Evolutionary conservation across 2,329 filamentous ascomycete species (phyloP).

Genomic region (Diaporthe citrichinensis): DNA sequence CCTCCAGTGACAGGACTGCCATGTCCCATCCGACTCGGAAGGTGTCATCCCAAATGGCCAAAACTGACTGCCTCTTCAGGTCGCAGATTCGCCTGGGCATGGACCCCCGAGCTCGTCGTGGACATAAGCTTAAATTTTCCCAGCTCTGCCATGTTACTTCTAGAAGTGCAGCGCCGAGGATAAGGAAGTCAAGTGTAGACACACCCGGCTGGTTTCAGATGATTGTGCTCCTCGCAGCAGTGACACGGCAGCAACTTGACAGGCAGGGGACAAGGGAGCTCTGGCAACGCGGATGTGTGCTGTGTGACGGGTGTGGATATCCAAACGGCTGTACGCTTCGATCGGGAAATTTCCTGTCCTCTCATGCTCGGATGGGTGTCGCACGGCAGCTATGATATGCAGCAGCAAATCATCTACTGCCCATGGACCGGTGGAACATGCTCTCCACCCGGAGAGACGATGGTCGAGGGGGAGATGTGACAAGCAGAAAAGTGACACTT

Average conservation of each 20-base stretch:
- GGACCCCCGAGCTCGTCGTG: conserved; percentile 30
- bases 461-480: conserved; percentile 22
- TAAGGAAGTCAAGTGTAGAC: conserved; percentile 35
- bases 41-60: not conserved
- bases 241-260: conserved; percentile 53
- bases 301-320: conserved; percentile 47
- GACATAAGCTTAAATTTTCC: conserved; percentile 40
- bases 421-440: conserved; percentile 39
- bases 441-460: conserved; percentile 28
- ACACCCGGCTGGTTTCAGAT: conserved; percentile 50
- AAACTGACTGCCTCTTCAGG: not conserved
- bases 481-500: conserved; percentile 18
- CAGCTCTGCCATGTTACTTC: conserved; percentile 35
- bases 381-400: conserved; percentile 47
- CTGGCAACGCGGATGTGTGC: conserved; percentile 38
- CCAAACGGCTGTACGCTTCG: conserved; percentile 52
- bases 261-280: conserved; percentile 46
- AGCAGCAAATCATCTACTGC: conserved; percentile 47
- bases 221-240: conserved; percentile 48
- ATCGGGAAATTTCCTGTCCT: conserved; percentile 50
- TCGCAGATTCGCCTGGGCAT: not conserved
- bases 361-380: conserved; percentile 50
- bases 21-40: not conserved
- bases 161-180: conserved; percentile 37
- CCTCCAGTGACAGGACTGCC: not conserved